These are phyloP conservation scores for Nicotiana obtusifolia DNA, from an alignment of 257 asterid genomes.

Conservation along the genomic window DNA sequence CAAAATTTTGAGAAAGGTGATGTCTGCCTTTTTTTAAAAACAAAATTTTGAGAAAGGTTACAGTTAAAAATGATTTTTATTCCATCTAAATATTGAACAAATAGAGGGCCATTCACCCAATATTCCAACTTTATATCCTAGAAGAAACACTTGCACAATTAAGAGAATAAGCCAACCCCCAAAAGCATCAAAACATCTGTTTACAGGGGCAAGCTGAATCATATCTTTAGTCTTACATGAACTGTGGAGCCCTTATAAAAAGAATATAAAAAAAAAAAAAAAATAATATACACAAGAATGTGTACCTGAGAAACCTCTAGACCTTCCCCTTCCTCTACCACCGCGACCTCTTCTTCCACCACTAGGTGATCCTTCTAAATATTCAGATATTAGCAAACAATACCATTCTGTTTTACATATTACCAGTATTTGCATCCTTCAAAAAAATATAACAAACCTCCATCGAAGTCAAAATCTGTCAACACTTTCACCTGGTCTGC, in stretches of 20 bases:
- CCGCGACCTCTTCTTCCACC: slow-evolving; percentile 84
- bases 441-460: slow-evolving; percentile 43
- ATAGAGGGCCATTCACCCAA: background rate
- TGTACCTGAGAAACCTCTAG: slow-evolving; percentile 57
- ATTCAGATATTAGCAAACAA: slow-evolving; percentile 6
- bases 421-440: background rate
- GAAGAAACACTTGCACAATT: background rate
- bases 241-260: background rate
- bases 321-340: slow-evolving; percentile 85
- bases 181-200: background rate
- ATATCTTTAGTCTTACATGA: background rate
- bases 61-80: background rate
- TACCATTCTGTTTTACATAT: background rate
- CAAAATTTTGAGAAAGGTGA: background rate
- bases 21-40: background rate
- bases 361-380: slow-evolving; percentile 66
- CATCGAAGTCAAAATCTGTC: slow-evolving; percentile 67
- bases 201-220: background rate
- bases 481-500: slow-evolving; percentile 85
- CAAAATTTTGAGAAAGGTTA: background rate
- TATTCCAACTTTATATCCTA: background rate
- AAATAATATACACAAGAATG: background rate
- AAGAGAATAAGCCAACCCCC: background rate
- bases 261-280: background rate
- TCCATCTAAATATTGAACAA: background rate